Base-by-base conservation (phyloP, 179 eudicot species). In the Silene vulgaris region DNA sequence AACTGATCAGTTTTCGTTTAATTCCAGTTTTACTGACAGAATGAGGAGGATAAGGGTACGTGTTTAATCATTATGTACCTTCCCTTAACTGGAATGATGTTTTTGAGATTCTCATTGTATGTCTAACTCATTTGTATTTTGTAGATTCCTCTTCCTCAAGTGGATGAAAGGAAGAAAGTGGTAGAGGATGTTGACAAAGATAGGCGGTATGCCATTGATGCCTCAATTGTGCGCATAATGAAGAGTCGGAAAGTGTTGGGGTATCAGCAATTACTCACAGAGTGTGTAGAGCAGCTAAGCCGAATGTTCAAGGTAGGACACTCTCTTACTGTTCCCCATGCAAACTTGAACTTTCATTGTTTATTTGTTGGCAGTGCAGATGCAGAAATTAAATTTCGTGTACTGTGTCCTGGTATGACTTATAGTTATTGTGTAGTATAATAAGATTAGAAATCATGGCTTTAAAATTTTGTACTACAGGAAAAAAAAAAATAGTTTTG, bases 141-240 rank as follows among this genome's bases (percentile, higher is more conserved):
- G 17, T 66, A 89, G 92, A 82, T 89, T 75, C 92, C 92, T 76
- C 89, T 89, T 45, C 92, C 90, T n/a, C 85, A 84, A 0, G 82
- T 87, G 72, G 92, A 89, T 32, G 92, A 89, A 68, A 84, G 82
- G 87, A 89, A 88, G 75, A 89, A 80, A 75, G 76, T 89, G 7
- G 86, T 86, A 32, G 92, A 89, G 76, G 92, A 89, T 68, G 89
- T 89, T 63, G 92, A 87, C 80, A 88, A 87, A 80, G 92, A 89
- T 73, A 86, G 92, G 68, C 85, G 90, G 6, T 88, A 83, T 80
- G 88, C 92, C 21, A 87, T 89, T 66, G 92, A 89, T 79, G 92
- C 92, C 35, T 82, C 89, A 37, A 80, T 89, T 71, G 92, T 89
- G 23, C 90, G 90, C n/a, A 84, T 86, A 66, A 89, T 89, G 92